A percentile compares a stretch with the other conserved stretches of the same genome.
Conservation (phyloP, 345 rosid genomes). For the Stellera chamaejasme region DNA sequence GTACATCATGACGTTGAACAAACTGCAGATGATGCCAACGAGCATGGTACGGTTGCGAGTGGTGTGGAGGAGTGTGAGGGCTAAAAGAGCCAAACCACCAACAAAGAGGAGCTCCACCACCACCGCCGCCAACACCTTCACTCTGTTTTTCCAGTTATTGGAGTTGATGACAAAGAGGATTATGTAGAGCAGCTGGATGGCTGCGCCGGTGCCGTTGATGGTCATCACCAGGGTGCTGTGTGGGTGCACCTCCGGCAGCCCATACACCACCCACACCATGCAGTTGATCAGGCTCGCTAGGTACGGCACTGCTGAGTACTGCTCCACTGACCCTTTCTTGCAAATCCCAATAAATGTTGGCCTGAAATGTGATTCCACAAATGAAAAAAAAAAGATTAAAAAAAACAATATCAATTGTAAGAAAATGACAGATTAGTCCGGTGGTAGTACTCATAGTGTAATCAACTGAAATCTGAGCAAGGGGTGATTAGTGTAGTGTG, state of each 20-base stretch:
- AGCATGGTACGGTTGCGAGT: constrained; percentile 32
- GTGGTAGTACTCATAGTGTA: too few relatives aligned
- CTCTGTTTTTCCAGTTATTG: constrained; percentile 27
- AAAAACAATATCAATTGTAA: too few relatives aligned
- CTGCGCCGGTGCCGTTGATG: constrained; percentile 59
- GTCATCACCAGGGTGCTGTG: constrained; percentile 58
- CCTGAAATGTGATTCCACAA: constrained; percentile 23
- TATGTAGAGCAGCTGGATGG: constrained; percentile 49
- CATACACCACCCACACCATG: constrained; percentile 75
- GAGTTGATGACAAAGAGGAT: constrained; percentile 35
- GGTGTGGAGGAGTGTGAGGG: constrained; percentile 38
- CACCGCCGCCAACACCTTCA: constrained; percentile 20
- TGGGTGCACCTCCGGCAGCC: constrained; percentile 70
- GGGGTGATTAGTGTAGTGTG: too few relatives aligned
- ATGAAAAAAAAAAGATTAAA: too few relatives aligned
- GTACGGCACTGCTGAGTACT: constrained; percentile 68
- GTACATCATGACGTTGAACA: constrained; percentile 72
- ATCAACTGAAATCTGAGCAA: too few relatives aligned
- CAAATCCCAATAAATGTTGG: constrained; percentile 69
- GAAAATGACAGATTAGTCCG: too few relatives aligned
- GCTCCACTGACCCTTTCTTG: constrained; percentile 69
- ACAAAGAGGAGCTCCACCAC: constrained; percentile 33
- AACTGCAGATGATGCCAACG: constrained; percentile 53
- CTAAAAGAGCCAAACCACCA: constrained; percentile 20
- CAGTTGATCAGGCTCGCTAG: constrained; percentile 76